Conservation (phyloP, 192 early-diverging fungal genomes). For the Fimicolochytrium jonesii region DNA sequence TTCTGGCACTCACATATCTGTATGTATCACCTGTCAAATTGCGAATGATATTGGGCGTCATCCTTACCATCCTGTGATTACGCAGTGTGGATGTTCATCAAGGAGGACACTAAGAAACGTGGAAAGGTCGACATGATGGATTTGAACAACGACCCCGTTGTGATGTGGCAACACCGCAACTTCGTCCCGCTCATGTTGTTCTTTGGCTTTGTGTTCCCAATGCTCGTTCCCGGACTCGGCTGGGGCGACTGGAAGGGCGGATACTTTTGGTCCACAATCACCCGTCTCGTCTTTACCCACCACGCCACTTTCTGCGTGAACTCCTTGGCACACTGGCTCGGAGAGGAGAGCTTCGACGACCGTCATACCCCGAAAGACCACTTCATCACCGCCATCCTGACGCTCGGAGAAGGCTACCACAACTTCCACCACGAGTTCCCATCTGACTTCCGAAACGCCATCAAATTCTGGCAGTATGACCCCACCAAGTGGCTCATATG, state of each 20-base stretch:
- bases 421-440: constrained; percentile 71
- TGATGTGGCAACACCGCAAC: constrained; percentile 45
- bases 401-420: constrained; percentile 56
- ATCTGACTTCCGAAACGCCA: constrained; percentile 52
- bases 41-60: neutral
- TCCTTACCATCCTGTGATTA: neutral
- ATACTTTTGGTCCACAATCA: constrained; percentile 45
- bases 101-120: constrained; percentile 26
- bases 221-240: constrained; percentile 74
- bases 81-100: constrained; percentile 42
- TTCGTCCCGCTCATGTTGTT: constrained; percentile 56
- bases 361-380: constrained; percentile 61
- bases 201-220: constrained; percentile 78
- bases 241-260: constrained; percentile 56
- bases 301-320: constrained; percentile 58
- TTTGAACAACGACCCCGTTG: constrained; percentile 42
- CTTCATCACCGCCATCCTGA: constrained; percentile 43
- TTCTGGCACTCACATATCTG: constrained; percentile 50
- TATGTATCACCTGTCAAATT: too few species aligned
- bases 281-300: constrained; percentile 49
- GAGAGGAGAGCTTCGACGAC: constrained; percentile 59
- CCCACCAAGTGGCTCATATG: constrained; percentile 56
- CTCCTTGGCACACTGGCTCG: constrained; percentile 53
- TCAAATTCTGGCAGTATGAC: constrained; percentile 48
- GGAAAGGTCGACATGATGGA: constrained; percentile 44